Evolutionary conservation across 257 asterid genomes (phyloP).

Genomic region (Primulina tabacum): DNA sequence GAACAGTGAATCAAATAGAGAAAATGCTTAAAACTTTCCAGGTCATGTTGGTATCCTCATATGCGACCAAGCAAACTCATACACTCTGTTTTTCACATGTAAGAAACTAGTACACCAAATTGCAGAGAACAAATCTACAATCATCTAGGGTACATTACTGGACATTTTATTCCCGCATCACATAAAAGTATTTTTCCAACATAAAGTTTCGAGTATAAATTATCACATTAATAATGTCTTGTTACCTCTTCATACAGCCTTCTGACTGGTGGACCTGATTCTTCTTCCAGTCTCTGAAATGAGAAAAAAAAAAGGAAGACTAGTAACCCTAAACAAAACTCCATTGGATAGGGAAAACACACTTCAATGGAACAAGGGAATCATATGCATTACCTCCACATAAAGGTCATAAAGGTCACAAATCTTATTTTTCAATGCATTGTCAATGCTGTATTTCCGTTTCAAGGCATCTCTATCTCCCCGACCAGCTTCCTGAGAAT

Average conservation of each 20-base stretch:
- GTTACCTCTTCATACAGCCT: slow-evolving; percentile 94
- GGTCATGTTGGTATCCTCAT: background rate
- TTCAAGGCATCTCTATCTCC: slow-evolving; percentile 69
- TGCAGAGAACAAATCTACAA: background rate
- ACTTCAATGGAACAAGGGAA: background rate
- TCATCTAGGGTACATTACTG: background rate
- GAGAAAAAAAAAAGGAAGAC: slow-evolving; percentile 17
- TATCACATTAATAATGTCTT: slow-evolving; percentile 8
- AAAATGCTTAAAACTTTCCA: background rate
- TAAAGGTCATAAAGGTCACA: slow-evolving; percentile 83
- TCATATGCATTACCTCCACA: slow-evolving; percentile 54
- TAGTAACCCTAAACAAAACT: slow-evolving; percentile 18
- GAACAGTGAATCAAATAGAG: background rate
- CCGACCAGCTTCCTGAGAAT: slow-evolving; percentile 63
- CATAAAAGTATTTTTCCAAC: background rate
- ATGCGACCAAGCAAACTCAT: background rate
- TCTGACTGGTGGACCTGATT: slow-evolving; percentile 92
- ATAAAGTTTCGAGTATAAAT: too few relatives aligned
- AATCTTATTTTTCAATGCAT: slow-evolving; percentile 73
- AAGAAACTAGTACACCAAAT: slow-evolving; percentile 8
- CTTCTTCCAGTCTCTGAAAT: slow-evolving; percentile 84
- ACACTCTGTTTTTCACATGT: background rate
- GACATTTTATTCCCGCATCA: background rate
- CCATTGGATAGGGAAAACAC: background rate
- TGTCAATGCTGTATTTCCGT: slow-evolving; percentile 70